Conservation (phyloP, 1,284 basidiomycete species). For the Heliocybe sulcata region DNA sequence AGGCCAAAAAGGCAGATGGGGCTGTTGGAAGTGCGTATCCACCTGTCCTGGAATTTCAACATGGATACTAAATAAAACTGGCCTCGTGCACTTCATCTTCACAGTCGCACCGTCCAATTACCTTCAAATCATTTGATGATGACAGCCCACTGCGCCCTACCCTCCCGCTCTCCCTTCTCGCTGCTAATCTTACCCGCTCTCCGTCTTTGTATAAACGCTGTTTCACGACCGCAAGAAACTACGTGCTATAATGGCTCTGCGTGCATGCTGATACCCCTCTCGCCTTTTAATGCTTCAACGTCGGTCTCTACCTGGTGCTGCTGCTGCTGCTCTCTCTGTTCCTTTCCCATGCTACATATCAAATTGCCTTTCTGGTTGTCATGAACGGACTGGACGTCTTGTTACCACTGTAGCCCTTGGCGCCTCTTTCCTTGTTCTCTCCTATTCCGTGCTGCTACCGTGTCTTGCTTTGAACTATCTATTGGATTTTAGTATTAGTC, state of each 20-base stretch:
- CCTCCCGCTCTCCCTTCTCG: neutral
- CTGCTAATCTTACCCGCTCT: neutral
- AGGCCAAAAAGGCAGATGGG: constrained; percentile 83
- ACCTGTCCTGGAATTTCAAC: constrained; percentile 1
- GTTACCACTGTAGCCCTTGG: neutral
- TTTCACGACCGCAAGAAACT: constrained; percentile 1
- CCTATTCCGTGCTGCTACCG: neutral
- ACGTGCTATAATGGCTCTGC: neutral
- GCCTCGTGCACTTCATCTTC: constrained; percentile 7
- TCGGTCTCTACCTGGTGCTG: neutral
- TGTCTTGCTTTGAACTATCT: neutral
- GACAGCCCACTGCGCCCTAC: neutral
- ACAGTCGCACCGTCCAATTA: constrained; percentile 79
- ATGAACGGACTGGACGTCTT: neutral
- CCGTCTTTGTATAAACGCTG: neutral
- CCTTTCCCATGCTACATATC: neutral
- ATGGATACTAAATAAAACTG: neutral
- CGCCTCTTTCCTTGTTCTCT: neutral
- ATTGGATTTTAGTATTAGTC: neutral
- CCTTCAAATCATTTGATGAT: constrained; percentile 55
- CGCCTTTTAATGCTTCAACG: neutral
- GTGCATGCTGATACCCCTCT: neutral
- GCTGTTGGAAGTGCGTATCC: constrained; percentile 68
- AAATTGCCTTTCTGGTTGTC: neutral
- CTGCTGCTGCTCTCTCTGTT: neutral